Conservation (phyloP, 2,329 filamentous ascomycete species). For the Trichoderma atroviride region DNA sequence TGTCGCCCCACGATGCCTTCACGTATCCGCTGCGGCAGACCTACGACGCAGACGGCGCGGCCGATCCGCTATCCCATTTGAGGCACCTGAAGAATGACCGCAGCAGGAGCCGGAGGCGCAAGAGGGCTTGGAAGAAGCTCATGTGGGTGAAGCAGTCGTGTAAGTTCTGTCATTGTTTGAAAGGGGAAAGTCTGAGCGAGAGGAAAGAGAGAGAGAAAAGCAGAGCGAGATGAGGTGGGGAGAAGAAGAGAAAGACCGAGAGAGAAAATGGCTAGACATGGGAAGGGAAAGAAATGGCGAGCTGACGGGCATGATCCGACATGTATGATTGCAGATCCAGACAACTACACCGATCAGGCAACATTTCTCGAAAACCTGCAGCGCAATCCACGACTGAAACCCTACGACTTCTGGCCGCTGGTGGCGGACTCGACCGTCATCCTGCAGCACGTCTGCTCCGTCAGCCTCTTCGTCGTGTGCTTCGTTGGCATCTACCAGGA, state of each 20-base stretch:
- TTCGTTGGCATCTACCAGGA: slow-evolving; percentile 89
- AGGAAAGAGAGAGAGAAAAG: background rate
- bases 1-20: slow-evolving; percentile 85
- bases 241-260: background rate
- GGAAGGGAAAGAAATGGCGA: background rate
- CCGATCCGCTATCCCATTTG: slow-evolving; percentile 40
- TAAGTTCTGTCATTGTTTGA: slow-evolving; percentile 46
- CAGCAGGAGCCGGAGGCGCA: slow-evolving; percentile 68
- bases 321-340: slow-evolving; percentile 68
- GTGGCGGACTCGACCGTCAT: slow-evolving; percentile 95
- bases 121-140: slow-evolving; percentile 87
- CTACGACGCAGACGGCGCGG: slow-evolving; percentile 43
- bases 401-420: slow-evolving; percentile 97
- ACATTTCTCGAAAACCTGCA: slow-evolving; percentile 97
- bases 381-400: slow-evolving; percentile 87
- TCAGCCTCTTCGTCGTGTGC: slow-evolving; percentile 91
- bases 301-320: slow-evolving; percentile 26
- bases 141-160: slow-evolving; percentile 97
- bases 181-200: background rate
- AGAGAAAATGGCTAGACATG: background rate
- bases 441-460: slow-evolving; percentile 93
- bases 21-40: slow-evolving; percentile 63
- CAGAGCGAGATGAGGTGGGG: background rate
- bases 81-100: slow-evolving; percentile 56
- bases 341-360: slow-evolving; percentile 97